A percentile compares a stretch with the other conserved stretches of the same genome.
Evolutionary conservation across 2,329 filamentous ascomycete species (phyloP).

Genomic region (Pseudopyrenochaeta lycopersici): DNA sequence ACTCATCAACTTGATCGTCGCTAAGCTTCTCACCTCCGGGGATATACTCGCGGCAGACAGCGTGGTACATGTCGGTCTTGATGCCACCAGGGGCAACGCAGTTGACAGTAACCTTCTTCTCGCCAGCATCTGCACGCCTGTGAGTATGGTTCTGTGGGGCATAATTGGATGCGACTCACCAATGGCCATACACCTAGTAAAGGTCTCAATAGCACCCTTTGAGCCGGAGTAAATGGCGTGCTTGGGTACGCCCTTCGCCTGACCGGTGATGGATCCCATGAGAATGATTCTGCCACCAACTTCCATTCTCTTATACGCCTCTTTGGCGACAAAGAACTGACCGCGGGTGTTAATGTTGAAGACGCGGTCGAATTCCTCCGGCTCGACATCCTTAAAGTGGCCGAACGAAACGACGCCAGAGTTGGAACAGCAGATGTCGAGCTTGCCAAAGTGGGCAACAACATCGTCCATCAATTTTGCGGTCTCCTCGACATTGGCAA

Average conservation of each 20-base stretch:
- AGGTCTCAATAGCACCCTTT: slow-evolving; percentile 65
- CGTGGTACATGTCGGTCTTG: slow-evolving; percentile 69
- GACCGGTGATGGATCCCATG: slow-evolving; percentile 65
- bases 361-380: slow-evolving; percentile 66
- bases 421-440: slow-evolving; percentile 77
- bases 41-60: slow-evolving; percentile 71
- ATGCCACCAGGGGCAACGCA: slow-evolving; percentile 66
- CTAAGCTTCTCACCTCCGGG: slow-evolving; percentile 64
- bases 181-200: slow-evolving; percentile 64
- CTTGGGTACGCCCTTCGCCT: slow-evolving; percentile 65
- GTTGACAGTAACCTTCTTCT: slow-evolving; percentile 67
- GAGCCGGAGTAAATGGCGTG: slow-evolving; percentile 63
- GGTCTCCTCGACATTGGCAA: slow-evolving; percentile 71
- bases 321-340: slow-evolving; percentile 69
- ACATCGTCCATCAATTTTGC: slow-evolving; percentile 70
- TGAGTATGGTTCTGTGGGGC: slow-evolving; percentile 17
- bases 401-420: slow-evolving; percentile 66
- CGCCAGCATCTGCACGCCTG: slow-evolving; percentile 53
- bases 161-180: slow-evolving; percentile 32
- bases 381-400: slow-evolving; percentile 62
- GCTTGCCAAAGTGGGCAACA: slow-evolving; percentile 69
- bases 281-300: slow-evolving; percentile 63
- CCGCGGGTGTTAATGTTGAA: slow-evolving; percentile 70
- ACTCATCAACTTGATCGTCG: slow-evolving; percentile 69
- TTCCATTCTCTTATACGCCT: slow-evolving; percentile 63